These are phyloP conservation scores for Lentinus brumalis DNA, from an alignment of 768 basidiomycete species.

Conservation along the genomic window DNA sequence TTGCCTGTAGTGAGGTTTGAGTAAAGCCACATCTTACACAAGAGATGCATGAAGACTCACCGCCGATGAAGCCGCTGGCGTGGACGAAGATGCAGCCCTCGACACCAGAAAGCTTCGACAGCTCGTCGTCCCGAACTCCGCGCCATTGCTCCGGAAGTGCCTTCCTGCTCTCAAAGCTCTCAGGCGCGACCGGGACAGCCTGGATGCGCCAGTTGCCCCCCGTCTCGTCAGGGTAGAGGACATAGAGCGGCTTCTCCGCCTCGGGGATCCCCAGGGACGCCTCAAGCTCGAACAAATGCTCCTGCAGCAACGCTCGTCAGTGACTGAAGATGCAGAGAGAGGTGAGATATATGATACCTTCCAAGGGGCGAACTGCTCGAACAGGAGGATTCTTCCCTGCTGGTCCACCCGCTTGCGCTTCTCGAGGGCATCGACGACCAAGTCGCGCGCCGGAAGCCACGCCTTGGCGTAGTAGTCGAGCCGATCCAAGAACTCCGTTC, in stretches of 20 bases:
- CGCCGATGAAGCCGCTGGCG: constrained; percentile 96
- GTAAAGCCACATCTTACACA: background rate
- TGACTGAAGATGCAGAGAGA: constrained; percentile 5
- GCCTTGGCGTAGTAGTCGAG: constrained; percentile 83
- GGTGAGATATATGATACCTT: constrained; percentile 52
- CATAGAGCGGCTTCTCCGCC: constrained; percentile 68
- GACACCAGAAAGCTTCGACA: constrained; percentile 75
- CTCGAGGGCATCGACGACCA: constrained; percentile 64
- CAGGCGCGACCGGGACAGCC: constrained; percentile 80
- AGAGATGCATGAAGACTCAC: constrained; percentile 40
- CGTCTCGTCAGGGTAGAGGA: constrained; percentile 87
- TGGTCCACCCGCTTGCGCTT: constrained; percentile 63
- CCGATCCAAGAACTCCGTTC: constrained; percentile 79
- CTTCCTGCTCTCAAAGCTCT: constrained; percentile 90
- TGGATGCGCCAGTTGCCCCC: constrained; percentile 86
- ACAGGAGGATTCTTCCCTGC: constrained; percentile 72
- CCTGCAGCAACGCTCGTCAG: constrained; percentile 42
- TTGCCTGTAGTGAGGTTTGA: constrained; percentile 54
- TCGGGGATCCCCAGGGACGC: constrained; percentile 47
- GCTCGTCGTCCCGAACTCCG: constrained; percentile 82
- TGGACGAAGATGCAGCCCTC: constrained; percentile 90
- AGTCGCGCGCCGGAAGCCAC: constrained; percentile 89
- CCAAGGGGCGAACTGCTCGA: constrained; percentile 84
- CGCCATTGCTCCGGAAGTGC: constrained; percentile 93
- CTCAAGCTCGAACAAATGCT: constrained; percentile 92